Evolutionary conservation across 805 yeast species (phyloP).

Genomic region (Saturnispora zaruensis): DNA sequence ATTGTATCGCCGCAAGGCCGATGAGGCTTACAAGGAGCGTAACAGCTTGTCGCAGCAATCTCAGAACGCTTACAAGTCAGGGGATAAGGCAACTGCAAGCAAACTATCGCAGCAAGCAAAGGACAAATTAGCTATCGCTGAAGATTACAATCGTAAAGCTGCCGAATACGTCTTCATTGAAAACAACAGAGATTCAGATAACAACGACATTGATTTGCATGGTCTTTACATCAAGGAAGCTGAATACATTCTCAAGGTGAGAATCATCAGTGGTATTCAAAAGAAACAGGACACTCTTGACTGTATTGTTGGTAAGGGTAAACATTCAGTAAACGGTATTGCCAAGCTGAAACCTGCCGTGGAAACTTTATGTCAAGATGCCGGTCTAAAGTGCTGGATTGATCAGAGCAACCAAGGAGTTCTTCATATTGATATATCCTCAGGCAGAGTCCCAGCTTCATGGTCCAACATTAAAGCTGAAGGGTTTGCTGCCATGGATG

Average conservation of each 20-base stretch:
- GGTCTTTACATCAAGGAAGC: slow-evolving; percentile 91
- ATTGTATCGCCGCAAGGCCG: slow-evolving; percentile 58
- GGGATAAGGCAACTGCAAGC: slow-evolving; percentile 68
- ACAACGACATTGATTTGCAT: slow-evolving; percentile 86
- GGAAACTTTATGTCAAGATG: slow-evolving; percentile 63
- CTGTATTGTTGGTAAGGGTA: slow-evolving; percentile 90
- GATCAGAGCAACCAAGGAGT: slow-evolving; percentile 78
- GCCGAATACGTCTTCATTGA: slow-evolving; percentile 84
- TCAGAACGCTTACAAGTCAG: slow-evolving; percentile 66
- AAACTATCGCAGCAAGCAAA: slow-evolving; percentile 64
- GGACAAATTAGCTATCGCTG: slow-evolving; percentile 50
- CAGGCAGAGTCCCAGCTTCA: slow-evolving; percentile 36
- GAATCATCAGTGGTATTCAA: slow-evolving; percentile 59
- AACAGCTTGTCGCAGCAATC: slow-evolving; percentile 54
- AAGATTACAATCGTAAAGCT: slow-evolving; percentile 64
- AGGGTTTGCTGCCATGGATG: slow-evolving; percentile 29
- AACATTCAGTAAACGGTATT: slow-evolving; percentile 72
- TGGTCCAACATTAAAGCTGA: slow-evolving; percentile 26
- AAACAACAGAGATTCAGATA: slow-evolving; percentile 79
- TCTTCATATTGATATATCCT: slow-evolving; percentile 54
- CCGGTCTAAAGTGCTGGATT: slow-evolving; percentile 49
- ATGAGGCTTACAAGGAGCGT: slow-evolving; percentile 50
- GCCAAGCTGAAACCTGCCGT: slow-evolving; percentile 89
- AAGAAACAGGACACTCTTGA: slow-evolving; percentile 53
- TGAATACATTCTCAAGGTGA: slow-evolving; percentile 58